These are phyloP conservation scores for Yamadazyma dushanensis DNA, from an alignment of 1,139 yeast genomes.

Conservation along the genomic window DNA sequence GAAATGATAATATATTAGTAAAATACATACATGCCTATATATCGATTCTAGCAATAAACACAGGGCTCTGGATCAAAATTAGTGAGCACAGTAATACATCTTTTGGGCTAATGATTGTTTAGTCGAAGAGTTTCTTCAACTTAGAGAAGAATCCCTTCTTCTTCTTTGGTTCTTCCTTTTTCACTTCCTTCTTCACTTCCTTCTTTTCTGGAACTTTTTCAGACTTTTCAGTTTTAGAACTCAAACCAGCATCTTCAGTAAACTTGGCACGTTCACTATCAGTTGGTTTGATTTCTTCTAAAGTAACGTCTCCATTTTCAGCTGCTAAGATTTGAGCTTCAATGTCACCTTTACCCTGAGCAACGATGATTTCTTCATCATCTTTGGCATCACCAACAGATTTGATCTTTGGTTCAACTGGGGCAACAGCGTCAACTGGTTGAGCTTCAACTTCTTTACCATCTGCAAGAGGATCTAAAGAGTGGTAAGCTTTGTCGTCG, in stretches of 20 bases:
- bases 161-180: conserved; percentile 41
- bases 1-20: conserved; percentile 11
- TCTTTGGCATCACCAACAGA: too few relatives aligned
- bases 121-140: conserved; percentile 44
- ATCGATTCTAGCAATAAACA: conserved; percentile 2
- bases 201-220: conserved; percentile 8
- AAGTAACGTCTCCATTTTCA: conserved; percentile 38
- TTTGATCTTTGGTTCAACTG: too few relatives aligned
- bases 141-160: conserved; percentile 49
- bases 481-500: conserved; percentile 19
- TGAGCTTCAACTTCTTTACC: conserved; percentile 31
- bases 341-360: conserved; percentile 37
- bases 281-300: conserved; percentile 47
- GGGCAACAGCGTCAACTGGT: conserved; percentile 16
- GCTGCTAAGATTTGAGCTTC: conserved; percentile 39
- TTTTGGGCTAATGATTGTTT: conserved; percentile 5
- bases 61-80: not conserved
- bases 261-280: conserved; percentile 36
- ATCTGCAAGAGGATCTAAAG: conserved; percentile 34
- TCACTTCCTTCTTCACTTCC: conserved; percentile 27
- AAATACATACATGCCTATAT: conserved; percentile 11
- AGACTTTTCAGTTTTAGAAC: conserved; percentile 13
- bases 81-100: not conserved
- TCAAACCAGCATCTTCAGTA: conserved; percentile 31
- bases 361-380: conserved; percentile 41